These are phyloP conservation scores for Yarrowia galli DNA, from an alignment of 1,139 yeast genomes.

Conservation along the genomic window DNA sequence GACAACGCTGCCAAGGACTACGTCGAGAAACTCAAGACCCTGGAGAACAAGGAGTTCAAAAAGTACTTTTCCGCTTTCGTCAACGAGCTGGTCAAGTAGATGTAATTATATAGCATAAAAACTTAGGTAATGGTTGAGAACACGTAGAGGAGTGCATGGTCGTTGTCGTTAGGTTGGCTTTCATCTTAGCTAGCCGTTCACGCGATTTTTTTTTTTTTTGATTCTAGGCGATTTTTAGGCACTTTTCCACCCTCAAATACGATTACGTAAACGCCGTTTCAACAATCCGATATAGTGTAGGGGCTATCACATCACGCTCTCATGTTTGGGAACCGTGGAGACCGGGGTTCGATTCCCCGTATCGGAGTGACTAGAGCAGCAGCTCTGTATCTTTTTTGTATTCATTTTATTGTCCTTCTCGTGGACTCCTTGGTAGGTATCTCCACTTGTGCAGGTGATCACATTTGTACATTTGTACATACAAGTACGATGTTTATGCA, in stretches of 20 bases:
- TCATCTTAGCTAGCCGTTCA: too few relatives aligned
- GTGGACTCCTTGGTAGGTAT: conserved; percentile 2
- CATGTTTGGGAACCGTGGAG: conserved; percentile 34
- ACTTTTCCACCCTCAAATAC: neutral
- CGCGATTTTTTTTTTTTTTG: neutral
- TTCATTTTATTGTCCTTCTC: neutral
- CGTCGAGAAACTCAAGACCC: conserved; percentile 44
- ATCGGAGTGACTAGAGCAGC: conserved; percentile 14
- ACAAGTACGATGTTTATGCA: too few relatives aligned
- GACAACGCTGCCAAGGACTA: conserved; percentile 46
- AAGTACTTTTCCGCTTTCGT: conserved; percentile 46
- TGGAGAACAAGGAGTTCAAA: conserved; percentile 47
- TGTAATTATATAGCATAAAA: conserved; percentile 33
- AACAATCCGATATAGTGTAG: conserved; percentile 35
- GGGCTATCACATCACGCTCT: conserved; percentile 38
- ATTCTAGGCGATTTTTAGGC: neutral
- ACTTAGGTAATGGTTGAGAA: neutral
- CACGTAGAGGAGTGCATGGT: too few relatives aligned
- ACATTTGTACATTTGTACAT: too few relatives aligned
- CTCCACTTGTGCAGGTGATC: neutral
- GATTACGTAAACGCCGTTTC: neutral
- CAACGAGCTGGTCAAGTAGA: conserved; percentile 39
- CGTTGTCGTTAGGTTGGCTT: too few relatives aligned
- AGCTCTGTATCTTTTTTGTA: neutral
- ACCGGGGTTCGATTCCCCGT: conserved; percentile 38